These are phyloP conservation scores for Bocquillonia castaneifolia DNA, from an alignment of 441 rosid genomes.

Conservation along the genomic window DNA sequence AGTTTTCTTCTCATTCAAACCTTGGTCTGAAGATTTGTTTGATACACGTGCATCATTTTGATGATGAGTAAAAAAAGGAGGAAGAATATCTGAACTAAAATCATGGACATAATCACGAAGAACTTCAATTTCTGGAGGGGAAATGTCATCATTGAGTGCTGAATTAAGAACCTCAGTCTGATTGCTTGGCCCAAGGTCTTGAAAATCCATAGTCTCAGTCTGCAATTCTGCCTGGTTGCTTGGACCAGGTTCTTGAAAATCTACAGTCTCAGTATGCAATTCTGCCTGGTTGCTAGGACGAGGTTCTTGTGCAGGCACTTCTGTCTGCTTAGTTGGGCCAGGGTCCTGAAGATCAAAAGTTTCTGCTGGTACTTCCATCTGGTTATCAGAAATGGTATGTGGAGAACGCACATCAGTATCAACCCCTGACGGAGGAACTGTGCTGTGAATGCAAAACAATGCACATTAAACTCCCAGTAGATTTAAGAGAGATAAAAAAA, in stretches of 20 bases:
- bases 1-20: constrained; percentile 36
- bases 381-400: not conserved
- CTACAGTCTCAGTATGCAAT: not conserved
- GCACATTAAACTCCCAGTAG: not conserved
- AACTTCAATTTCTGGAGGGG: constrained; percentile 51
- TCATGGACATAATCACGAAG: constrained; percentile 43
- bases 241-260: constrained; percentile 13
- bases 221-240: constrained; percentile 18
- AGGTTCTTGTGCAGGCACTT: constrained; percentile 14
- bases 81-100: constrained; percentile 27
- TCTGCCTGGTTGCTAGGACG: constrained; percentile 18
- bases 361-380: constrained; percentile 18
- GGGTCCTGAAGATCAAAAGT: constrained; percentile 17
- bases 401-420: constrained; percentile 17
- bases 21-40: constrained; percentile 24
- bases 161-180: constrained; percentile 20
- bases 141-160: constrained; percentile 18
- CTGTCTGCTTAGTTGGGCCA: constrained; percentile 17
- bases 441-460: constrained; percentile 25
- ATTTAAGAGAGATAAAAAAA: not conserved
- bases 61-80: constrained; percentile 25
- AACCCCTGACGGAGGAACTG: constrained; percentile 23
- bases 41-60: constrained; percentile 25
- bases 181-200: constrained; percentile 20
- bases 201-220: constrained; percentile 4